phyloP scores from a whole-genome alignment of 148 eudicot genomes.

The Amaranthus hypochondriacus region DNA sequence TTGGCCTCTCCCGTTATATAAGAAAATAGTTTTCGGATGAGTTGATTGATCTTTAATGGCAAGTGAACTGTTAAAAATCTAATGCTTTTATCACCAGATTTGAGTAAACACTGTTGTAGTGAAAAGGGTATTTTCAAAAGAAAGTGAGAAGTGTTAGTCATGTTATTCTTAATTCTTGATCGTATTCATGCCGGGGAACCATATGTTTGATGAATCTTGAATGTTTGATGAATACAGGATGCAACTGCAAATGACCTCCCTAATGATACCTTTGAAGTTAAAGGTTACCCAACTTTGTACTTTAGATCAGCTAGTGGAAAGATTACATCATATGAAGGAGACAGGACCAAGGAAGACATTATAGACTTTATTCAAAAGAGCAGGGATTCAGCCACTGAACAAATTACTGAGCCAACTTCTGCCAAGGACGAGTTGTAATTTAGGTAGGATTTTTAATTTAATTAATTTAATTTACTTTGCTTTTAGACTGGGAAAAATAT shows the following conservation, averaged over 20 bases:
- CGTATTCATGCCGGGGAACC: no score
- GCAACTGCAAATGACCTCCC: slow-evolving; percentile 48
- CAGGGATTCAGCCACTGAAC: slow-evolving; percentile 24
- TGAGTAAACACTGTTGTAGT: background rate
- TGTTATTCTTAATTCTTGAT: background rate
- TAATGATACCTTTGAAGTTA: slow-evolving; percentile 33
- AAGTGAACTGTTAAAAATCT: background rate
- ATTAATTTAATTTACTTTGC: background rate
- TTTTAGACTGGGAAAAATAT: background rate
- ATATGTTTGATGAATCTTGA: background rate
- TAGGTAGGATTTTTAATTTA: slow-evolving; percentile 10
- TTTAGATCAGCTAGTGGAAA: slow-evolving; percentile 38
- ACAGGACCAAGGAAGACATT: slow-evolving; percentile 34
- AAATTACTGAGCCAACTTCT: slow-evolving; percentile 19
- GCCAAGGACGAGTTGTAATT: slow-evolving; percentile 32
- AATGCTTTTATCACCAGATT: background rate
- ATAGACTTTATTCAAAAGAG: slow-evolving; percentile 34
- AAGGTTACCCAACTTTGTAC: slow-evolving; percentile 44
- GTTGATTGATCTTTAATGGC: background rate
- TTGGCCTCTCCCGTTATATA: background rate
- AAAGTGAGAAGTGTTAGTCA: background rate
- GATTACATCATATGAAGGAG: slow-evolving; percentile 25
- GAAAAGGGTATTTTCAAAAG: background rate
- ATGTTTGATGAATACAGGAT: slow-evolving; percentile 28
- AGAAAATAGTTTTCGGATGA: background rate